Evolutionary conservation across 2,329 filamentous ascomycete genomes (phyloP), one percentile per base, ranked within the genome.

Genomic region (Fusarium sp.): DNA sequence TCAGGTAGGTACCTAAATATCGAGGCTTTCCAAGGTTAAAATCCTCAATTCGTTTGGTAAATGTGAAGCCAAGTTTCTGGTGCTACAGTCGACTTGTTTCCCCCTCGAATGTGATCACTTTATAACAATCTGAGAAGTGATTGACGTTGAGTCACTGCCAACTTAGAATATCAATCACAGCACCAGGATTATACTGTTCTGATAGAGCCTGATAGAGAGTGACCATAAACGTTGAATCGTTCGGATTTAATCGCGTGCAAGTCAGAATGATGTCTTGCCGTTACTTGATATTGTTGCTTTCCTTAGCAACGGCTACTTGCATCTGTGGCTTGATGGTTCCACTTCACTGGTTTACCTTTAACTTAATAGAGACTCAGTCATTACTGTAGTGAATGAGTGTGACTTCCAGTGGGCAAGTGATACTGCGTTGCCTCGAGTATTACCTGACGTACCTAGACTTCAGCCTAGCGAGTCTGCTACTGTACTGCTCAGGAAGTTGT

Each of bases 281-380:
- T 44, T 47, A 43, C n/a, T 45, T 22, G 38, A 52, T 27, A 27
- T 43, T 42, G 52, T 49, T 55, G 20, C 29, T 43, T 29, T 47
- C 25, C 38, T 53, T 18, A 38, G 50, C 49, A 46, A 24, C 45
- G 63, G 54, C 50, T 30, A 63, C 53, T 49, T 55, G 43, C 58
- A 68, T 64, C 56, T 55, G 63, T 68, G 59, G 68, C 59, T 49
- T 63, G 58, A 54, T 71, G 45, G 61, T 54, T 57, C 30, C 45
- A 69, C 54, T 46, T 71, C 56, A 40, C 29, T 71, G 46, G 61
- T 46, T 51, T 46, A 50, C 20, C 58, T 66, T 51, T 46, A 52
- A 38, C 34, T 38, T 38, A n/a, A 47, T 43, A 43, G 20, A 34
- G 42, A 16, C 24, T 50, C 60, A 16, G 11, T 24, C 22, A 40